phyloP scores from a whole-genome alignment of 768 basidiomycete genomes.

The Infundibulicybe gibba region DNA sequence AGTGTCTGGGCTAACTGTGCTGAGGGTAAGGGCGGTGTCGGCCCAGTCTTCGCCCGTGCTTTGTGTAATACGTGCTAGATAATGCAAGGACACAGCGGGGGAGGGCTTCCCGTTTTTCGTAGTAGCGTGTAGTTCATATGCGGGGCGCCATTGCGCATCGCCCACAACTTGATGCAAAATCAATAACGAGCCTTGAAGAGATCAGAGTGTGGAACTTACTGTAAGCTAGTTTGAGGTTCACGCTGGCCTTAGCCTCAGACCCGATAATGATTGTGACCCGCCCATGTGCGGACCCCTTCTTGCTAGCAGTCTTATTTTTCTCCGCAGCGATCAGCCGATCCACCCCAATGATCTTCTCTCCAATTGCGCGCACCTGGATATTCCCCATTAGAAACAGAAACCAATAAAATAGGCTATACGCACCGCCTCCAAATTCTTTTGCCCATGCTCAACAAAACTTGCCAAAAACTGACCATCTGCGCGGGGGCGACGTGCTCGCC shows the following conservation, averaged over 20 bases:
- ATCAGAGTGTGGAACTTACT: constrained; percentile 27
- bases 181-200: background rate
- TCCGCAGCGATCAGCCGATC: constrained; percentile 35
- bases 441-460: constrained; percentile 31
- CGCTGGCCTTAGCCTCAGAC: constrained; percentile 27
- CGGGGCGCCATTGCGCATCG: constrained; percentile 47
- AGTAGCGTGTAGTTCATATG: constrained; percentile 65
- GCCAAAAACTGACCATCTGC: too few relatives aligned
- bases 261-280: constrained; percentile 40
- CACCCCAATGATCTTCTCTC: constrained; percentile 36
- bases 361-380: constrained; percentile 23
- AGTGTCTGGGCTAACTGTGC: constrained; percentile 39
- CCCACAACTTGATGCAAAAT: constrained; percentile 45
- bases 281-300: constrained; percentile 28
- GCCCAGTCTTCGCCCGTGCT: constrained; percentile 62
- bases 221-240: constrained; percentile 50
- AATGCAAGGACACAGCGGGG: constrained; percentile 43
- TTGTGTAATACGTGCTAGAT: constrained; percentile 51
- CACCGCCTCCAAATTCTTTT: constrained; percentile 28
- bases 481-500: too few relatives aligned
- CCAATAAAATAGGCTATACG: constrained; percentile 2
- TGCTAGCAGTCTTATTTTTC: constrained; percentile 22
- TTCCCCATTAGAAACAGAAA: background rate
- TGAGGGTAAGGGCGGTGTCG: too few relatives aligned
- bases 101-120: constrained; percentile 41